Percentiles rank a stretch among this genome's conserved stretches.
Evolutionary conservation across 2,329 filamentous ascomycete species (phyloP).

Genomic region (Immersiporthe knoxdaviesiana): DNA sequence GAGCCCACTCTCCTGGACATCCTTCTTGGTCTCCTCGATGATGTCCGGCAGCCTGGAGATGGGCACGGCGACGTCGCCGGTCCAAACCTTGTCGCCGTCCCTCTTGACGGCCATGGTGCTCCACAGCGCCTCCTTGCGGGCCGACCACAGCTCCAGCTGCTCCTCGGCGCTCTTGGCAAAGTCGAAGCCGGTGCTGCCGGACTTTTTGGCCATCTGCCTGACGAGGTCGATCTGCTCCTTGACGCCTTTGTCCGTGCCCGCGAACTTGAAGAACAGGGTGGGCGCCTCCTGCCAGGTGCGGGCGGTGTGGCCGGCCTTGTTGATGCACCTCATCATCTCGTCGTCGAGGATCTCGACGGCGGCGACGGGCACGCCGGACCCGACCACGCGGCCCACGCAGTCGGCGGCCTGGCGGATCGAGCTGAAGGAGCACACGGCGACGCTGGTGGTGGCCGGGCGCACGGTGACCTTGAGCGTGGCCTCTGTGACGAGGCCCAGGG

Average conservation of each 20-base stretch:
- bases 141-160: constrained; percentile 70
- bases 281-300: constrained; percentile 72
- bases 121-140: constrained; percentile 50
- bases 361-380: constrained; percentile 79
- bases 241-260: constrained; percentile 69
- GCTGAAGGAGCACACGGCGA: constrained; percentile 70
- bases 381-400: constrained; percentile 80
- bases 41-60: constrained; percentile 62
- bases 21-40: constrained; percentile 40
- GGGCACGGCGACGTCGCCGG: constrained; percentile 70
- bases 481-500: constrained; percentile 88
- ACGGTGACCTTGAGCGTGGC: constrained; percentile 86
- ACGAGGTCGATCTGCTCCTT: constrained; percentile 79
- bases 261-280: constrained; percentile 85
- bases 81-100: constrained; percentile 61
- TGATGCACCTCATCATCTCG: constrained; percentile 78
- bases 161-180: constrained; percentile 74
- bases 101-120: constrained; percentile 59
- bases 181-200: constrained; percentile 72
- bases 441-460: constrained; percentile 76
- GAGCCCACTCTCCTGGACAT: constrained; percentile 48
- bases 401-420: constrained; percentile 71
- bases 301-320: constrained; percentile 66
- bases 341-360: constrained; percentile 94
- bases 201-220: constrained; percentile 61